Evolutionary conservation across 1,284 basidiomycete genomes (phyloP).

Genomic region (Xerocomus minutiporus): DNA sequence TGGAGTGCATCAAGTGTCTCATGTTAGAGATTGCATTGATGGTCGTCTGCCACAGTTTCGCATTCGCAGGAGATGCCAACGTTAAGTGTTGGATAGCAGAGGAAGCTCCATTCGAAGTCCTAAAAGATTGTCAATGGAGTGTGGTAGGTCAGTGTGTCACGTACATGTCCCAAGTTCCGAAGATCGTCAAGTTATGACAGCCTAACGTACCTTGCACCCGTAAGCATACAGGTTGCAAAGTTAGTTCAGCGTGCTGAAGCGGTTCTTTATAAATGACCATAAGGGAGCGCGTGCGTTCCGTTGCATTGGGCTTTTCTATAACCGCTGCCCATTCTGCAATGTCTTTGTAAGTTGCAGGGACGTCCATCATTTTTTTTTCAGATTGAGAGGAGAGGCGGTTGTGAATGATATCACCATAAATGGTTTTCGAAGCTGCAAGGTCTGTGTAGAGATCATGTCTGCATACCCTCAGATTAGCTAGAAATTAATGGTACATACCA

Average conservation of each 20-base stretch:
- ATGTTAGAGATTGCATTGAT: neutral
- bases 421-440: too few species aligned
- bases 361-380: too few species aligned
- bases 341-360: too few species aligned
- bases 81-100: neutral
- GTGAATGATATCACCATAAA: too few species aligned
- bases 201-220: neutral
- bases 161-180: neutral
- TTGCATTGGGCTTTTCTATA: neutral
- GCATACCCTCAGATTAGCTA: too few species aligned
- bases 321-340: neutral
- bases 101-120: neutral
- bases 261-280: neutral
- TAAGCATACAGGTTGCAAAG: neutral
- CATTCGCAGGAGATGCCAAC: neutral
- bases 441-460: too few species aligned
- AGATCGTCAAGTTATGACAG: neutral
- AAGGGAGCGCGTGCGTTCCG: neutral
- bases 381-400: too few species aligned
- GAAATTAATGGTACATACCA: too few species aligned
- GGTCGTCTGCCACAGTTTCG: neutral
- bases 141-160: neutral
- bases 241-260: too few species aligned
- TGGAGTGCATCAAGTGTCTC: neutral
- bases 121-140: neutral